These are phyloP conservation scores for Diplocarpon rosae DNA, from an alignment of 2,329 filamentous ascomycete species.

Conservation along the genomic window DNA sequence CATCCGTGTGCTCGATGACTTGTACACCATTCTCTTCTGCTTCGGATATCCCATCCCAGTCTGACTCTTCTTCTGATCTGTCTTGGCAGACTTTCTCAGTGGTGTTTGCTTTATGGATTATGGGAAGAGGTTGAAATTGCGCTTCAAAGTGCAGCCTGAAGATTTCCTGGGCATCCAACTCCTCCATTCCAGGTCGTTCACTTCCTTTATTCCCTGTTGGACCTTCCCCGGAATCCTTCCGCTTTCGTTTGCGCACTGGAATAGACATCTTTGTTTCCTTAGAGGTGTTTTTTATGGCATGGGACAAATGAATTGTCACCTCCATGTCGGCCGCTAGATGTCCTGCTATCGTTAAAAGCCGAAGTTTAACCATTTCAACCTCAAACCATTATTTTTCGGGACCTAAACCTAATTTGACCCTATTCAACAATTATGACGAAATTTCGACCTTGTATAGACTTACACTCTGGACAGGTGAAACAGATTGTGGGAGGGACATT, in stretches of 20 bases:
- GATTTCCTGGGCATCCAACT: conserved; percentile 56
- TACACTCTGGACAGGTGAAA: conserved; percentile 95
- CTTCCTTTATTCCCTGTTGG: conserved; percentile 8
- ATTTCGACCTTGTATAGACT: conserved; percentile 92
- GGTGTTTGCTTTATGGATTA: conserved; percentile 15
- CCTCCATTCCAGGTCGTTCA: conserved; percentile 15
- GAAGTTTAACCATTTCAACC: neutral
- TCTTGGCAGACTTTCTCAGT: conserved; percentile 18
- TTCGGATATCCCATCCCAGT: conserved; percentile 55
- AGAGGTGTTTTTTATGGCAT: neutral
- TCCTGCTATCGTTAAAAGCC: neutral
- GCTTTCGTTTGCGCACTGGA: conserved; percentile 38
- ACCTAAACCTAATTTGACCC: neutral
- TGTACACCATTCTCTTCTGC: conserved; percentile 33
- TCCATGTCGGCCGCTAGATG: too few species aligned
- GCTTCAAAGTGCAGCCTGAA: conserved; percentile 82
- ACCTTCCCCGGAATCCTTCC: conserved; percentile 21
- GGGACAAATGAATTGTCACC: too few species aligned
- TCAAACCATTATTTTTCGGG: conserved; percentile 1
- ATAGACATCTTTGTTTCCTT: conserved; percentile 14
- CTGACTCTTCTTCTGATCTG: conserved; percentile 32
- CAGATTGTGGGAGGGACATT: conserved; percentile 96
- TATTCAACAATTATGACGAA: conserved; percentile 58
- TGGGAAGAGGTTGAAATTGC: conserved; percentile 65
- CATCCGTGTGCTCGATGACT: conserved; percentile 33